Evolutionary conservation across 164 flowering plant genomes (phyloP).

Genomic region (Sedum album): DNA sequence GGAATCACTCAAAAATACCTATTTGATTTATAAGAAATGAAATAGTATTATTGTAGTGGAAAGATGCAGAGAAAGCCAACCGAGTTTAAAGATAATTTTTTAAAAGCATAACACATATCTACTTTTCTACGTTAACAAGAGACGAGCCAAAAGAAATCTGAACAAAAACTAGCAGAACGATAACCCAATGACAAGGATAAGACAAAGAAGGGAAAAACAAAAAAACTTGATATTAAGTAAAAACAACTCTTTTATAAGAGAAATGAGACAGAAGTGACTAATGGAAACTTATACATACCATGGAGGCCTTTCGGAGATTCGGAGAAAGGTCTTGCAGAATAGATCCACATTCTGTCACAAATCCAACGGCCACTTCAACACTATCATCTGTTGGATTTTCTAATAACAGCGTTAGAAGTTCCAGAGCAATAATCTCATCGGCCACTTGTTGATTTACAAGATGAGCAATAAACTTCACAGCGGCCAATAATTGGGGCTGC

Average conservation of each 20-base stretch:
- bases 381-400: slow-evolving; percentile 91
- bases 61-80: neutral
- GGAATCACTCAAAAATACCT: slow-evolving; percentile 95
- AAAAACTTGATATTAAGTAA: neutral
- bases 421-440: slow-evolving; percentile 84
- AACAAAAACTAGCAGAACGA: too few species aligned
- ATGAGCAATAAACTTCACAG: slow-evolving; percentile 86
- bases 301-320: slow-evolving; percentile 75
- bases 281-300: slow-evolving; percentile 36
- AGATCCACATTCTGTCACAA: slow-evolving; percentile 89
- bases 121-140: too few species aligned
- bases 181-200: neutral
- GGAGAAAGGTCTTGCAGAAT: slow-evolving; percentile 80
- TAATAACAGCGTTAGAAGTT: slow-evolving; percentile 62
- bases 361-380: slow-evolving; percentile 92
- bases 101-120: too few species aligned
- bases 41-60: neutral
- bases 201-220: neutral
- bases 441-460: slow-evolving; percentile 91
- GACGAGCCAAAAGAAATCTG: too few species aligned
- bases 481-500: slow-evolving; percentile 84
- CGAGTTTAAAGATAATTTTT: too few species aligned
- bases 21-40: slow-evolving; percentile 8
- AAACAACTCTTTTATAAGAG: neutral
- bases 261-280: neutral